These are phyloP conservation scores for Trifolium dubium DNA, from an alignment of 306 rosid genomes.

Conservation along the genomic window DNA sequence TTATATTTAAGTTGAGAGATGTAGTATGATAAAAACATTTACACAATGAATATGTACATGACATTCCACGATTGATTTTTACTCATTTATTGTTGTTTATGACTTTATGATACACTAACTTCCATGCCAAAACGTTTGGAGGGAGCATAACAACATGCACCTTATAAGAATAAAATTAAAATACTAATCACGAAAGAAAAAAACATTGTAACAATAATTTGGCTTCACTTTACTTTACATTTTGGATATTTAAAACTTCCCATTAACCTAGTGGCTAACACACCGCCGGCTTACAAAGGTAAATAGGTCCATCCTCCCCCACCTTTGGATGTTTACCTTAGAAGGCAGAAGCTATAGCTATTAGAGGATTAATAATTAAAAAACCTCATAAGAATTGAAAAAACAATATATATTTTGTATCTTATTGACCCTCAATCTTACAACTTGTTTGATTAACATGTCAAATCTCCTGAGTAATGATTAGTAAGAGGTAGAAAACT, in stretches of 20 bases:
- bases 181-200: neutral
- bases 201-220: constrained; percentile 30
- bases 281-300: constrained; percentile 71
- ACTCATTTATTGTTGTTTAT: too few species aligned
- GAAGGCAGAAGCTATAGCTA: constrained; percentile 44
- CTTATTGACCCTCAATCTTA: constrained; percentile 31
- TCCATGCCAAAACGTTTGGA: constrained; percentile 9
- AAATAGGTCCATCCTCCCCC: constrained; percentile 50
- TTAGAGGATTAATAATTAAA: constrained; percentile 30
- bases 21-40: too few species aligned
- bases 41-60: too few species aligned
- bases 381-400: constrained; percentile 6
- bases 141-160: constrained; percentile 14
- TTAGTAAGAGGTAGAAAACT: constrained; percentile 5
- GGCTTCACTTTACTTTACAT: constrained; percentile 13
- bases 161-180: neutral
- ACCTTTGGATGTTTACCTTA: constrained; percentile 38
- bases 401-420: constrained; percentile 26
- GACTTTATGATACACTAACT: constrained; percentile 13
- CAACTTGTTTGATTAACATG: constrained; percentile 29
- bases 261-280: constrained; percentile 58
- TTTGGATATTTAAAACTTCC: constrained; percentile 30
- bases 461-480: constrained; percentile 25
- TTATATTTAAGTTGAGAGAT: too few species aligned
- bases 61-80: too few species aligned